Evolutionary conservation across 2,329 filamentous ascomycete species (phyloP).

Genomic region (Aspergillus flavus): DNA sequence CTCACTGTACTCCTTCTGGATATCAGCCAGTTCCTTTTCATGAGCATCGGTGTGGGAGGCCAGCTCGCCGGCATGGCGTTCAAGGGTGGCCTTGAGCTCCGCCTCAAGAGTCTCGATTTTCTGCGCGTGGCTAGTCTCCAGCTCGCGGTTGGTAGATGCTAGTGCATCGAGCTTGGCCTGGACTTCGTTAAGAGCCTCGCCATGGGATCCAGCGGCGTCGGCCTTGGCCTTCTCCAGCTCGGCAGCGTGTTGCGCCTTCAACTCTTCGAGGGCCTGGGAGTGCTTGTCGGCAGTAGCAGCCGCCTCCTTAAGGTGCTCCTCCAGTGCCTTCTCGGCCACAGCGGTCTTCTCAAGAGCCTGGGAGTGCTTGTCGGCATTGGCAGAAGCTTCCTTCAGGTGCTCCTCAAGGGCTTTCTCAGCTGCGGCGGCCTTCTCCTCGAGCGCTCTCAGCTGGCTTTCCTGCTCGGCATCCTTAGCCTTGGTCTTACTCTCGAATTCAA

Average conservation of each 20-base stretch:
- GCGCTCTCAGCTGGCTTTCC: conserved; percentile 29
- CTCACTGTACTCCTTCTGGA: conserved; percentile 40
- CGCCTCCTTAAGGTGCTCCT: conserved; percentile 36
- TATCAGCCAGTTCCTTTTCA: conserved; percentile 34
- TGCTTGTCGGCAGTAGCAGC: conserved; percentile 36
- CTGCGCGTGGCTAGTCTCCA: conserved; percentile 35
- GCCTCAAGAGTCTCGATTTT: conserved; percentile 32
- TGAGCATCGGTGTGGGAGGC: conserved; percentile 31
- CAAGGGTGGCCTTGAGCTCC: conserved; percentile 25
- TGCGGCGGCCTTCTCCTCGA: conserved; percentile 39
- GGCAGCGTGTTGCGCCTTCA: conserved; percentile 39
- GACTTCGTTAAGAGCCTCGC: conserved; percentile 32
- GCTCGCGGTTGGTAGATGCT: conserved; percentile 28
- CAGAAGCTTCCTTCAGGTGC: conserved; percentile 32
- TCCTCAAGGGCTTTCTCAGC: conserved; percentile 38
- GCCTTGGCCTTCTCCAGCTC: conserved; percentile 36
- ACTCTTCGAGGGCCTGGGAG: conserved; percentile 32
- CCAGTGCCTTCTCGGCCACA: conserved; percentile 36
- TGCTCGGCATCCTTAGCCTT: conserved; percentile 42
- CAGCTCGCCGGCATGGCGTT: conserved; percentile 31
- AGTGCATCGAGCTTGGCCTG: conserved; percentile 40
- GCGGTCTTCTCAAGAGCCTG: conserved; percentile 36
- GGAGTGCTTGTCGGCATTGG: conserved; percentile 36
- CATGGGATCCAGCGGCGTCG: conserved; percentile 35
- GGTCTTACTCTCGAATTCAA: conserved; percentile 38